A percentile compares a stretch with the other conserved stretches of the same genome.
phyloP scores from a whole-genome alignment of 2,329 filamentous ascomycete species.

The Trichoderma brevicompactum region DNA sequence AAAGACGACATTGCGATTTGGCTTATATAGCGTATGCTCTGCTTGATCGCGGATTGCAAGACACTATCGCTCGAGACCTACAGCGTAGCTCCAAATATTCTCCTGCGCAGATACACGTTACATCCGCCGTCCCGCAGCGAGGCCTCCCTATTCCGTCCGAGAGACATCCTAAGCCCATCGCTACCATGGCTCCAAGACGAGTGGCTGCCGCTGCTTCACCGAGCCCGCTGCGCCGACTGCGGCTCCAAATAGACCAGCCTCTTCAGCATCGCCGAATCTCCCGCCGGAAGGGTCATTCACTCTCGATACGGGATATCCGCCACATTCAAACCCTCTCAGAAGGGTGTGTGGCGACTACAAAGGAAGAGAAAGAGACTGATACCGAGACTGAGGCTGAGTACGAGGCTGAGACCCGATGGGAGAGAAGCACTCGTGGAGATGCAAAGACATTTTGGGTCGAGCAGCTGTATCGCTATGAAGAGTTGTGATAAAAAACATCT shows the following conservation, averaged over 20 bases:
- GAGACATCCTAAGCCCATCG: not conserved
- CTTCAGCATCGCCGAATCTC: not conserved
- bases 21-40: not conserved
- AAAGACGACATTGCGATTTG: not conserved
- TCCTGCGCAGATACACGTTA: not conserved
- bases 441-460: slow-evolving; percentile 57
- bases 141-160: not conserved
- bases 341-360: not conserved
- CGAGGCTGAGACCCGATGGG: slow-evolving; percentile 25
- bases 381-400: slow-evolving; percentile 19
- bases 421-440: slow-evolving; percentile 8
- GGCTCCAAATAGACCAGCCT: not conserved
- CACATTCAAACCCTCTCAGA: not conserved
- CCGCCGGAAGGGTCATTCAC: not conserved
- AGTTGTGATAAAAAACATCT: slow-evolving; percentile 50
- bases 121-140: not conserved
- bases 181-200: slow-evolving; percentile 14
- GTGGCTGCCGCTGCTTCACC: slow-evolving; percentile 8
- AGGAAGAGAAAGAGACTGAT: slow-evolving; percentile 17
- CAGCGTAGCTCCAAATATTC: not conserved
- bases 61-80: not conserved
- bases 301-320: not conserved
- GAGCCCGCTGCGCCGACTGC: slow-evolving; percentile 10
- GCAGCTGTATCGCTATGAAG: slow-evolving; percentile 75
- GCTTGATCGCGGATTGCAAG: not conserved